phyloP scores from a whole-genome alignment of 2,329 filamentous ascomycete species.

The Lasiodiplodia gonubiensis region DNA sequence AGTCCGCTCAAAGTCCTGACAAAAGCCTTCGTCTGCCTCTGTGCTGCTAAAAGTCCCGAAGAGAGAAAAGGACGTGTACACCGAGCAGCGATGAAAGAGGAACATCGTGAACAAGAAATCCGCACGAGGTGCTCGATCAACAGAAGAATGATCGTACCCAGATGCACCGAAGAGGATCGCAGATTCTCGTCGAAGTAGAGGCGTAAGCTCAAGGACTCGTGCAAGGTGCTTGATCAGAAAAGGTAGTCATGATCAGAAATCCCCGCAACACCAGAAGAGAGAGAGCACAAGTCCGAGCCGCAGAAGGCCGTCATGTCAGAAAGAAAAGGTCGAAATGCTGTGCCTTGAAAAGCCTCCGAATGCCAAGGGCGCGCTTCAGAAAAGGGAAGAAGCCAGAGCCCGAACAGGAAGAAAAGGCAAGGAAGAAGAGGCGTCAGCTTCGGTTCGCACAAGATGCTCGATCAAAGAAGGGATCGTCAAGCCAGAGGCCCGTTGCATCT shows the following conservation, averaged over 20 bases:
- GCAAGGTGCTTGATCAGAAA: neutral
- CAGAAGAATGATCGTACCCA: neutral
- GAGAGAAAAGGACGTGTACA: neutral
- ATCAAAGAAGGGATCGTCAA: neutral
- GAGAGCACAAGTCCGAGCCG: neutral
- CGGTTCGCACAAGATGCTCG: neutral
- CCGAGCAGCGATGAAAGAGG: neutral
- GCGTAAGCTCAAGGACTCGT: neutral
- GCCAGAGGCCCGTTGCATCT: neutral
- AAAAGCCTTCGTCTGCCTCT: neutral
- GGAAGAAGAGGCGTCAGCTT: neutral
- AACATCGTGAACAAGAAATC: neutral
- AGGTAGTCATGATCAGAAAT: neutral
- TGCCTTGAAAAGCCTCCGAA: neutral
- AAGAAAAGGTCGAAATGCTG: neutral
- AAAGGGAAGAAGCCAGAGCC: neutral
- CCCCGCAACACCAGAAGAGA: neutral
- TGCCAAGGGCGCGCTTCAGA: neutral
- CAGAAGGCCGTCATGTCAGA: neutral
- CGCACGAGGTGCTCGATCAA: neutral
- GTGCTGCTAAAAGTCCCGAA: neutral
- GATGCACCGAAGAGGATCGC: neutral
- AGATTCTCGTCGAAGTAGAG: neutral
- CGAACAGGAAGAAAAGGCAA: neutral
- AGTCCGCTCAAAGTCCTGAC: neutral